Evolutionary conservation across 169 alveolate genomes (phyloP).

Genomic region (Cryptosporidium muris): DNA sequence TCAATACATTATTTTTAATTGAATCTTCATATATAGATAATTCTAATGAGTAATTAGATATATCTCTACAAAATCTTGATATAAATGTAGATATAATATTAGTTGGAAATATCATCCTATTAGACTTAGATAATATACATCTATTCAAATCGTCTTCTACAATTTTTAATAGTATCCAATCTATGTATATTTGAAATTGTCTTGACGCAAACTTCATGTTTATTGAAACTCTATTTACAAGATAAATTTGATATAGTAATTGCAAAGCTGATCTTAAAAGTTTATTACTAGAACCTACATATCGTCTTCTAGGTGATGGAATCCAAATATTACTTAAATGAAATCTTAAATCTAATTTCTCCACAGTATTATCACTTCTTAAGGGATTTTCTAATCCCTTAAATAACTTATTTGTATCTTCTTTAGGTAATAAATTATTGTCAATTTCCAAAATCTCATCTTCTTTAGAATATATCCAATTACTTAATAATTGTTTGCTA

Average conservation of each 20-base stretch:
- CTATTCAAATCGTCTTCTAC: constrained; percentile 29
- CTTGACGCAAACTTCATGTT: constrained; percentile 71
- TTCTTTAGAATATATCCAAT: constrained; percentile 74
- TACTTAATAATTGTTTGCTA: constrained; percentile 76
- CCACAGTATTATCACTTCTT: constrained; percentile 57
- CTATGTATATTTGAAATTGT: constrained; percentile 69
- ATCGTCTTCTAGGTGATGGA: constrained; percentile 76
- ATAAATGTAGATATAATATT: constrained; percentile 32
- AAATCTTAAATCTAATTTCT: constrained; percentile 63
- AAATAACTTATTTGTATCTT: constrained; percentile 67
- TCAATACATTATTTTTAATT: not conserved
- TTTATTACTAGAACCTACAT: constrained; percentile 76
- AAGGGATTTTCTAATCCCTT: constrained; percentile 62
- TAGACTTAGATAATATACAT: constrained; percentile 11
- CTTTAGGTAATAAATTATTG: constrained; percentile 46
- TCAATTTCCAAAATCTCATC: constrained; percentile 22
- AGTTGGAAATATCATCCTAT: constrained; percentile 21
- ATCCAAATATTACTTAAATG: constrained; percentile 71
- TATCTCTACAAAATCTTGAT: constrained; percentile 6
- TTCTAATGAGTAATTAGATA: constrained; percentile 23
- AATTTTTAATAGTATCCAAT: constrained; percentile 47
- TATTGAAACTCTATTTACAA: constrained; percentile 3
- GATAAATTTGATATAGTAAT: constrained; percentile 67
- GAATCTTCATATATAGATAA: not conserved
- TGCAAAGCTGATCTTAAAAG: constrained; percentile 74